Conservation (phyloP, 495 filamentous ascomycete species). For the Penicillium silybi region DNA sequence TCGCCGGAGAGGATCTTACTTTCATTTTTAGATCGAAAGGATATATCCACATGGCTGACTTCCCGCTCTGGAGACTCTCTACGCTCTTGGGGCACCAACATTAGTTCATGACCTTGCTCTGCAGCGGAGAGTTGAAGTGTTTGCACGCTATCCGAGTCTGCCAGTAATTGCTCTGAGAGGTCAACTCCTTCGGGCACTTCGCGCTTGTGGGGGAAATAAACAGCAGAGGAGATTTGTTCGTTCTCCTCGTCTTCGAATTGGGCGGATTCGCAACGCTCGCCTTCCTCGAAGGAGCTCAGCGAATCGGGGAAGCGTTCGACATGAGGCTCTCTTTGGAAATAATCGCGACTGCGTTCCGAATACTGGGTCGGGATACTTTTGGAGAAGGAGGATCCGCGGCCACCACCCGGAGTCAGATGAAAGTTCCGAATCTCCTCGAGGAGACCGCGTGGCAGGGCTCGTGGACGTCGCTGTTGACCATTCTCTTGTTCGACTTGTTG, state of each 20-base stretch:
- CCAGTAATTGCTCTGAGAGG: slow-evolving; percentile 43
- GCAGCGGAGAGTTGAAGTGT: slow-evolving; percentile 33
- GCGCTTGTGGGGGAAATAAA: slow-evolving; percentile 86
- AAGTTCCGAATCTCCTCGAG: slow-evolving; percentile 62
- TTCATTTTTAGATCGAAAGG: slow-evolving; percentile 57
- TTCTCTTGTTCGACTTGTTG: slow-evolving; percentile 20
- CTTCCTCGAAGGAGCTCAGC: slow-evolving; percentile 24
- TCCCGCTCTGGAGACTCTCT: slow-evolving; percentile 31
- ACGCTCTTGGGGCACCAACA: slow-evolving; percentile 32
- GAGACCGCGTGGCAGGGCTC: slow-evolving; percentile 44
- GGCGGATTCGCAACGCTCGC: slow-evolving; percentile 37
- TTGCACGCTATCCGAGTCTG: slow-evolving; percentile 34
- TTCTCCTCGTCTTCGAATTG: slow-evolving; percentile 70
- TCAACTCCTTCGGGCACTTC: slow-evolving; percentile 33
- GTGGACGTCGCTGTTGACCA: slow-evolving; percentile 23
- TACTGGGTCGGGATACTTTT: slow-evolving; percentile 50
- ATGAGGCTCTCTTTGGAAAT: slow-evolving; percentile 23
- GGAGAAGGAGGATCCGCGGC: slow-evolving; percentile 50
- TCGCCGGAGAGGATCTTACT: slow-evolving; percentile 60
- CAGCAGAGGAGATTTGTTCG: slow-evolving; percentile 91
- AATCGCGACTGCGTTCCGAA: slow-evolving; percentile 31
- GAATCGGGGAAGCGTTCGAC: slow-evolving; percentile 19
- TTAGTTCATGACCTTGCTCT: slow-evolving; percentile 27
- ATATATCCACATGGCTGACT: slow-evolving; percentile 54
- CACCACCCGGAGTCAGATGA: slow-evolving; percentile 53